Percentiles rank a stretch among this genome's conserved stretches.
Conservation (phyloP, 2,329 filamentous ascomycete species). For the Colletotrichum salicis region DNA sequence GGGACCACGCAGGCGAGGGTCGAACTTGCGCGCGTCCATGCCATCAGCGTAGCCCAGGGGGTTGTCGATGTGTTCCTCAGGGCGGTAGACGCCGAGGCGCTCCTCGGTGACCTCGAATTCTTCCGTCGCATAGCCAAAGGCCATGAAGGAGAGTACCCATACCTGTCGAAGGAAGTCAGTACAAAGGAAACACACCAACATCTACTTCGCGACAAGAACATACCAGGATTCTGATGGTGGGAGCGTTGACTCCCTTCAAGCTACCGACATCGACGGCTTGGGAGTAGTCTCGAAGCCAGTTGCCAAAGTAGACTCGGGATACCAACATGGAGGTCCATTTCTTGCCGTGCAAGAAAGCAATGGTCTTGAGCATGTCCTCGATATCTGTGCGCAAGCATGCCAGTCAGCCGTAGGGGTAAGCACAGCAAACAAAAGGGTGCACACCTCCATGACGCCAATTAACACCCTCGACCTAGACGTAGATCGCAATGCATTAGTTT, state of each 20-base stretch:
- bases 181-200: not conserved
- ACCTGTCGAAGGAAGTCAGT: conserved; percentile 53
- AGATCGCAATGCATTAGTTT: conserved; percentile 37
- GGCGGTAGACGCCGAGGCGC: conserved; percentile 81
- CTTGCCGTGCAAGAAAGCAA: conserved; percentile 81
- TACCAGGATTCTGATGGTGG: conserved; percentile 80
- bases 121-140: conserved; percentile 85
- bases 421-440: conserved; percentile 10
- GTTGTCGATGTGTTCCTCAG: conserved; percentile 80
- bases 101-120: conserved; percentile 88
- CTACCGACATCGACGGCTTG: conserved; percentile 85
- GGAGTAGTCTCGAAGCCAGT: conserved; percentile 88
- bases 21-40: conserved; percentile 83
- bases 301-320: conserved; percentile 84
- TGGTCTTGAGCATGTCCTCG: conserved; percentile 81
- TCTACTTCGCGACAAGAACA: conserved; percentile 21
- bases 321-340: conserved; percentile 87
- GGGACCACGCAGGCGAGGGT: conserved; percentile 83
- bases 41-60: conserved; percentile 89
- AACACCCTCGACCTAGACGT: conserved; percentile 68
- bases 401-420: conserved; percentile 3
- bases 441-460: conserved; percentile 77
- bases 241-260: conserved; percentile 80
- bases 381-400: conserved; percentile 65
- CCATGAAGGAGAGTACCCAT: conserved; percentile 84